Base-by-base conservation (phyloP, 108 stramenopile species). In the Epithemia pelagica region DNA sequence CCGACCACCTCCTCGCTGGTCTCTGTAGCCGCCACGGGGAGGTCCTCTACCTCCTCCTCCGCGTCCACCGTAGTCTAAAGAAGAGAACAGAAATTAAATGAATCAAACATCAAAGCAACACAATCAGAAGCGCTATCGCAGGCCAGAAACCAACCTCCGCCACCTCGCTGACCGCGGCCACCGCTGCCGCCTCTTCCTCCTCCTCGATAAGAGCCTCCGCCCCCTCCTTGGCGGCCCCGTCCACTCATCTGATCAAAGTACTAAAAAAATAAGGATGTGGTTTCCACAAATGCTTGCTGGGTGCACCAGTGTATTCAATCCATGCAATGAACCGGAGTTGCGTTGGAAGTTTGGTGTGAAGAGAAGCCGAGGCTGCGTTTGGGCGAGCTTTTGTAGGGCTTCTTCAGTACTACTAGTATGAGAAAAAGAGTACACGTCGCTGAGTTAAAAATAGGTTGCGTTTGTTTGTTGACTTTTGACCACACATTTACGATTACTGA, bases 41-140 rank as follows among this genome's bases (percentile, higher is more conserved):
- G 22, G 27, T 23, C 61, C 66, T 51, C 70, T 19, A 65, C 70
- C 63, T 22, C 65, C 62, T 65, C 69, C 33, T 52, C 29, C 59
- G 25, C 51, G 46, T 27, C 65, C 23, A 8, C 51, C 67, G 56
- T 62, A 21, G 3, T 46, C 63, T 32, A 46, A 37, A n/a, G 54
- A 57, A 58, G 24, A 61, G 54, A 53, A 58, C 58, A 27, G 23
- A 28, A 30, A 57, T 62, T 29, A 30, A 52, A 24, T 23, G 56
- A 22, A n/a, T 29, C 1, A 30, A 56, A 32, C 0, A 28, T 19
- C 0, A 51, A 28, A 1, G 55, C 65, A 26, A 18, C 23, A 26
- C 29, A 29, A 29, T 59, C 22, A 2, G n/a, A 22, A 26, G 15
- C 29, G 28, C n/a, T 66, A 8, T 29, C 56, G 24, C 30, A 30